Base-by-base conservation (phyloP, 176 grass and related monocot genomes). In the Dendrocalamus sinicus region DNA sequence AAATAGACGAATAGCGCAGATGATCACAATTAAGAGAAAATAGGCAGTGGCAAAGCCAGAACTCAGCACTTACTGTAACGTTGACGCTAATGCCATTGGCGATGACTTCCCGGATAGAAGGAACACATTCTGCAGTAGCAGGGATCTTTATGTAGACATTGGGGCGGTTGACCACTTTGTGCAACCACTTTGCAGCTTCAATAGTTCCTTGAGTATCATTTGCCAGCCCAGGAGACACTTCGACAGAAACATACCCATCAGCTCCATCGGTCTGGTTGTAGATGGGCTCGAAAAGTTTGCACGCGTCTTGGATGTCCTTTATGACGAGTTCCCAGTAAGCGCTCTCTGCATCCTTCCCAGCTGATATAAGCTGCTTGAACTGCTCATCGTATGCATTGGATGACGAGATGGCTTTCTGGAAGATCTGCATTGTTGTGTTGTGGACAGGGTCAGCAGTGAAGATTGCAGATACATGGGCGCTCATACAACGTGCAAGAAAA, bases 131-230 rank as follows among this genome's bases (percentile, higher is more conserved):
- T 0, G 97, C 97, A 4, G 97, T 99, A 62, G 97, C 97, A 39
- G 97, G 97, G 47, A 99, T 99, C 87, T 99, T 99, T 47, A 99
- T 99, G 83, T 99, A 99, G 61, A 99, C 97, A 87, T 99, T 98
- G 1, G 86, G 84, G 15, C 93, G 66, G 83, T 93, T 91, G 73
- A 96, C 93, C 64, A 99, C 85, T 64, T 94, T 94, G 76, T 99
- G 90, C 17, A 99, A 92, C 92, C 94, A 96, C 76, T 99, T 96
- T 44, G 97, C 97, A 60, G 97, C 97, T 78, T 94, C 97, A 79
- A 99, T 51, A 15, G 97, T 99, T 32, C 92, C 94, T 78, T 89
- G 66, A 41, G 97, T 96, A 60, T 99, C 97, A 88, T 99, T 96
- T 71, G 97, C 97, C 53, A 99, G 81, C 86, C 88, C 91, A 76